Evolutionary conservation across 805 yeast genomes (phyloP), one percentile per base, ranked within the genome.

Genomic region (Metschnikowia peoriensis): DNA sequence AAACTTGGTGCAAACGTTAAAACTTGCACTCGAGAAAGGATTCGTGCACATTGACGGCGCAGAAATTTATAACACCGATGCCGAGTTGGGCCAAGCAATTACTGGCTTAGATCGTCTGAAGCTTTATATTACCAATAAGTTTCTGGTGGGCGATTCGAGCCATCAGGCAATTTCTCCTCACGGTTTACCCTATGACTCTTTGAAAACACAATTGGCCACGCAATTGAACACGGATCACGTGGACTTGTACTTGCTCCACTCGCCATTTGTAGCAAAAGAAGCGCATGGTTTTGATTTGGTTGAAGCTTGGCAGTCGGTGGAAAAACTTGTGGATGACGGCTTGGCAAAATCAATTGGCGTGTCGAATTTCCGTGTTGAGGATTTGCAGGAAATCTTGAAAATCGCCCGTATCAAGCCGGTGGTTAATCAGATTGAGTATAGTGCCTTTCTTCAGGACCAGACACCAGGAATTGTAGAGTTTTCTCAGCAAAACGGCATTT

Each of bases 31-130:
- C 22, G 67, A 76, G 1, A 63, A 66, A 14, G 86, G 87, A 0
- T 82, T 79, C 66, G 75, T 68, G 44, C 90, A 84, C 62, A 72
- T 85, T 43, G 91, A 85, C 59, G 80, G 85, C 12, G 90, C 90
- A 0, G 88, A 85, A 58, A 67, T 73, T 14, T 85, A 85, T 65
- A 74, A 77, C 44, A 84, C 88, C 9, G 84, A 81, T 52, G 61
- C 60, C 4, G 89, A 84, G 62, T 78, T 83, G 38, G 84, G 79
- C 28, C 73, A 65, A 22, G 87, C 85, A 1, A 54, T 84, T 32
- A 61, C 73, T 0, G 78, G 75, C 5, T 49, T 72, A 7, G 65
- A 69, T 16, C 74, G 84, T 64, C 63, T 71, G 56, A 69, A 73
- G 46, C 55, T 82, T 34, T 85, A 78, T 71, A 67, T 86, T 58